phyloP scores from a whole-genome alignment of 768 basidiomycete genomes.

The Basidioascus undulatus region DNA sequence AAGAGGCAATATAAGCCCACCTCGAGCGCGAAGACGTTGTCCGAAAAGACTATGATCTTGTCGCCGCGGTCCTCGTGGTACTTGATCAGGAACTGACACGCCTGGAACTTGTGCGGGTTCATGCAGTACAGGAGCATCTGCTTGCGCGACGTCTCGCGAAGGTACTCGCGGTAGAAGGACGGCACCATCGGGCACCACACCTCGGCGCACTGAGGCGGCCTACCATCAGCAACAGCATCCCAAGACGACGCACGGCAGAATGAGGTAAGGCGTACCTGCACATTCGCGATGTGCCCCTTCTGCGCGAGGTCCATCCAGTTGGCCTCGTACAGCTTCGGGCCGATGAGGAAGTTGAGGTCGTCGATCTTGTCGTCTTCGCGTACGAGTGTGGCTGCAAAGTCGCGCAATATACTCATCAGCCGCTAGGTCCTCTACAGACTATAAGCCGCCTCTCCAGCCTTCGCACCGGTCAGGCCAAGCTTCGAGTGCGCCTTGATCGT shows the following conservation, averaged over 20 bases:
- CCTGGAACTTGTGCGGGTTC: constrained; percentile 99
- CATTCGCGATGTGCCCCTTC: constrained; percentile 97
- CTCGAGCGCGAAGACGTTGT: constrained; percentile 92
- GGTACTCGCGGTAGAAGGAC: constrained; percentile 93
- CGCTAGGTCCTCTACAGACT: constrained; percentile 1
- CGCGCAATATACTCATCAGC: constrained; percentile 1
- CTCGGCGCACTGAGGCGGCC: constrained; percentile 69
- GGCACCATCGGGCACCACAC: constrained; percentile 99
- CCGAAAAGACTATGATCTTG: constrained; percentile 97
- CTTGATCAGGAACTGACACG: constrained; percentile 93
- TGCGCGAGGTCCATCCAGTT: constrained; percentile 99
- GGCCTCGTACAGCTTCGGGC: constrained; percentile 95
- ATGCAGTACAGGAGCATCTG: constrained; percentile 94
- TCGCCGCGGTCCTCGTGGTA: constrained; percentile 95
- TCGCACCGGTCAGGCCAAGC: constrained; percentile 84
- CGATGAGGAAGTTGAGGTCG: constrained; percentile 97
- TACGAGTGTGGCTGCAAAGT: constrained; percentile 64
- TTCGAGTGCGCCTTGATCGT: constrained; percentile 98
- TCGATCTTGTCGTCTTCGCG: constrained; percentile 98
- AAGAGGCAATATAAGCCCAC: constrained; percentile 21
- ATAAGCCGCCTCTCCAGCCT: too few species aligned
- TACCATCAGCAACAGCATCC: not conserved
- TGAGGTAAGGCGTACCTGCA: constrained; percentile 42
- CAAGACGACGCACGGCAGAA: not conserved
- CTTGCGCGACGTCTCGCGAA: constrained; percentile 74